phyloP scores from a whole-genome alignment of 768 basidiomycete genomes.

The Leucocoprinus leucothites region DNA sequence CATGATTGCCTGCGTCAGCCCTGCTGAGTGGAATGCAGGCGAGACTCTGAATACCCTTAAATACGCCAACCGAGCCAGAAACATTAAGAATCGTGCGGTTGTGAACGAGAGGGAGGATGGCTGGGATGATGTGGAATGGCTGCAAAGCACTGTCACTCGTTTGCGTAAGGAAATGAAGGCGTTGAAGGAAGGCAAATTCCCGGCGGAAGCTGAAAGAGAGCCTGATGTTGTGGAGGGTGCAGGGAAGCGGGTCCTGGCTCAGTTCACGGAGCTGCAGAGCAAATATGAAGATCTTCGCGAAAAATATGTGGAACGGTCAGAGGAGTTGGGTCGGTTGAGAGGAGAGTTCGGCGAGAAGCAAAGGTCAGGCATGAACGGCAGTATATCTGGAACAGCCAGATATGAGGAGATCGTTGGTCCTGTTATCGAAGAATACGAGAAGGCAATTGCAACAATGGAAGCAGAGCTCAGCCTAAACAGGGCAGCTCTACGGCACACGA shows the following conservation, averaged over 20 bases:
- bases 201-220: conserved; percentile 26
- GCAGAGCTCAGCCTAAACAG: conserved; percentile 85
- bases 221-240: conserved; percentile 52
- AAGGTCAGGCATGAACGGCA: conserved; percentile 54
- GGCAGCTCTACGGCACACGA: conserved; percentile 85
- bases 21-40: conserved; percentile 90
- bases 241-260: conserved; percentile 72
- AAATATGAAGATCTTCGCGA: conserved; percentile 82
- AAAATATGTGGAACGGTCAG: conserved; percentile 85
- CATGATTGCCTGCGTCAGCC: conserved; percentile 98
- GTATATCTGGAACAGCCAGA: conserved; percentile 65
- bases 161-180: conserved; percentile 83
- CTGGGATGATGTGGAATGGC: conserved; percentile 98
- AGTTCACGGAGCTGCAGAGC: conserved; percentile 80
- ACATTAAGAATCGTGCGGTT: conserved; percentile 93
- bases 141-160: conserved; percentile 82
- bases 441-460: conserved; percentile 93
- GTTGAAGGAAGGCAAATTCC: conserved; percentile 64
- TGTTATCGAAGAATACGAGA: conserved; percentile 98
- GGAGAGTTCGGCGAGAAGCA: conserved; percentile 77
- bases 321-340: conserved; percentile 79
- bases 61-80: conserved; percentile 95
- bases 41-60: conserved; percentile 96
- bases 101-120: conserved; percentile 95
- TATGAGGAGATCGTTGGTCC: conserved; percentile 95